These are phyloP conservation scores for Malania oleifera DNA, from an alignment of 164 flowering plant species.

Conservation along the genomic window DNA sequence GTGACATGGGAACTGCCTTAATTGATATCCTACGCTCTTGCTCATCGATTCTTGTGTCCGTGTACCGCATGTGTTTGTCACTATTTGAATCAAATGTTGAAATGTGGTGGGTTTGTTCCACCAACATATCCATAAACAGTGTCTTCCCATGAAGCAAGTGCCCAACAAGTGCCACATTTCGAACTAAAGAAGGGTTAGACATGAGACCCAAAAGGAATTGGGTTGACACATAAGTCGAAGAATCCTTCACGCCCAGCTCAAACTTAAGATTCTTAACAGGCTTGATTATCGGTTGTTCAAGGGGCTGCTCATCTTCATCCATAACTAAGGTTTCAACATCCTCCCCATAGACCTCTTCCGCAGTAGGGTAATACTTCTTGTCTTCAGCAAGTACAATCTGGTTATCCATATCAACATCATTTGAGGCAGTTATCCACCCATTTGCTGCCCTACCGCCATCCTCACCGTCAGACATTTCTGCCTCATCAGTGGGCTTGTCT, in stretches of 20 bases:
- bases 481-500: slow-evolving; percentile 40
- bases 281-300: slow-evolving; percentile 82
- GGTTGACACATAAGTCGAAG: slow-evolving; percentile 80
- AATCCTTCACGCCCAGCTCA: slow-evolving; percentile 90
- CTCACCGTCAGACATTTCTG: slow-evolving; percentile 45
- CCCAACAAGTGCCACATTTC: slow-evolving; percentile 96
- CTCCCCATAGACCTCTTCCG: slow-evolving; percentile 95
- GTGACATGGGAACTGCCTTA: slow-evolving; percentile 93
- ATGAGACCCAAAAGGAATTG: slow-evolving; percentile 87
- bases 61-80: slow-evolving; percentile 97
- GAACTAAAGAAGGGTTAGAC: slow-evolving; percentile 84
- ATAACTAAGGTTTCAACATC: slow-evolving; percentile 96
- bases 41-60: slow-evolving; percentile 97
- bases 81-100: slow-evolving; percentile 75
- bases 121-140: slow-evolving; percentile 94
- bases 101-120: slow-evolving; percentile 93
- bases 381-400: slow-evolving; percentile 96
- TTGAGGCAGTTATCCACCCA: slow-evolving; percentile 76
- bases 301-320: slow-evolving; percentile 96
- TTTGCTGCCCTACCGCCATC: slow-evolving; percentile 41
- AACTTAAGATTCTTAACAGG: slow-evolving; percentile 85
- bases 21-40: slow-evolving; percentile 97
- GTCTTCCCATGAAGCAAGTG: slow-evolving; percentile 95
- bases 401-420: slow-evolving; percentile 86
- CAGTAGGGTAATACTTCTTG: slow-evolving; percentile 92